Percentiles rank a stretch among this genome's conserved stretches.
Evolutionary conservation across 331 rosid species (phyloP).

Genomic region (Erythrophleum ivorense): DNA sequence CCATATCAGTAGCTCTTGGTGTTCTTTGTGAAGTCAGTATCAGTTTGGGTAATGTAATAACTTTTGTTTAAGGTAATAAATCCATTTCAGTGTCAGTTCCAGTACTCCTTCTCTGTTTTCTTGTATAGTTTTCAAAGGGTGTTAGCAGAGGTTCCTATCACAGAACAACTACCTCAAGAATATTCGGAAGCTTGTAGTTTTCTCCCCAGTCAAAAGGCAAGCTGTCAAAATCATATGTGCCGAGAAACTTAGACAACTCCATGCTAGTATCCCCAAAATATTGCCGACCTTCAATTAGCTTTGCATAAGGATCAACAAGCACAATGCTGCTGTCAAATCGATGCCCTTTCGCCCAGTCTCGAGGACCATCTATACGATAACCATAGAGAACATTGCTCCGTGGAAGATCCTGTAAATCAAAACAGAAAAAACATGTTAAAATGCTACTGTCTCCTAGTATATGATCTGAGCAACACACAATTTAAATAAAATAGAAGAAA

Average conservation of each 20-base stretch:
- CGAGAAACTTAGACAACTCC: slow-evolving; percentile 72
- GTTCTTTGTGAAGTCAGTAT: not conserved
- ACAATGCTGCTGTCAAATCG: slow-evolving; percentile 81
- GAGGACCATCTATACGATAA: slow-evolving; percentile 84
- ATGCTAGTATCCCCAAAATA: slow-evolving; percentile 72
- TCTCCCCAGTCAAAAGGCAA: slow-evolving; percentile 94
- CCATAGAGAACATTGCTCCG: slow-evolving; percentile 80
- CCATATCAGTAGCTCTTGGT: not conserved
- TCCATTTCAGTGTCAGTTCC: not conserved
- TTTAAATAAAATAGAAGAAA: slow-evolving; percentile 14
- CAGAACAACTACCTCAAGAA: slow-evolving; percentile 72
- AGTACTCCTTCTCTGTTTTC: not conserved
- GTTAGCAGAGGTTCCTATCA: not conserved
- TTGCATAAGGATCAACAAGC: slow-evolving; percentile 93
- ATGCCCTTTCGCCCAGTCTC: slow-evolving; percentile 80
- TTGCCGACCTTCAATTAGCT: slow-evolving; percentile 86
- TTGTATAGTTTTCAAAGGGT: not conserved
- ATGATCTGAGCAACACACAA: slow-evolving; percentile 28
- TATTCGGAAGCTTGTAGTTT: slow-evolving; percentile 81
- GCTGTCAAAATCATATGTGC: slow-evolving; percentile 86
- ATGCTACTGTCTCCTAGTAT: not conserved
- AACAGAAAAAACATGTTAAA: slow-evolving; percentile 20
- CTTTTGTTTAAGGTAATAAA: not conserved
- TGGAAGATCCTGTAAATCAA: slow-evolving; percentile 70
- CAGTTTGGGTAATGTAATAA: not conserved